Evolutionary conservation across 2,329 filamentous ascomycete species (phyloP).

Genomic region (Fusarium gaditjirri): DNA sequence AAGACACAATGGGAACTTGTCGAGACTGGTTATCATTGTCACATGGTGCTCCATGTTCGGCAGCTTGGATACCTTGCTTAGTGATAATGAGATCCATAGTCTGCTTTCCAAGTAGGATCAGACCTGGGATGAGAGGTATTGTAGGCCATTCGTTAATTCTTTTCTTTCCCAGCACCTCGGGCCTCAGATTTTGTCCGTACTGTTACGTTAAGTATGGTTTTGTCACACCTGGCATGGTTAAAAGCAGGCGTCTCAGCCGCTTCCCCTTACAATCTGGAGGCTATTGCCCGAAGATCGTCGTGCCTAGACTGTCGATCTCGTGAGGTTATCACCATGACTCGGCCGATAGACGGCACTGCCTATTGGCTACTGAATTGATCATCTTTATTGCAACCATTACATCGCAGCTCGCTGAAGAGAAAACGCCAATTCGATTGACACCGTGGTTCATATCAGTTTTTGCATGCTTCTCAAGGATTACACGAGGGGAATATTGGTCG

Average conservation of each 20-base stretch:
- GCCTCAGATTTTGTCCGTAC: background rate
- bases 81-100: background rate
- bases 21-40: background rate
- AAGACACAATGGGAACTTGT: background rate
- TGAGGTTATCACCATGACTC: constrained; percentile 31
- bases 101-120: background rate
- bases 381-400: background rate
- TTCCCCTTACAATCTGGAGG: constrained; percentile 7
- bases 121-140: background rate
- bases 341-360: constrained; percentile 2
- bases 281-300: constrained; percentile 3
- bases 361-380: background rate
- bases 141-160: background rate
- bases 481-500: background rate
- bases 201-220: background rate
- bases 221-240: background rate
- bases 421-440: background rate
- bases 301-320: constrained; percentile 17
- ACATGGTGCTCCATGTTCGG: background rate
- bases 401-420: background rate
- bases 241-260: background rate
- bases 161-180: background rate
- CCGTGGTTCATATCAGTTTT: background rate
- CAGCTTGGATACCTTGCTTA: background rate
- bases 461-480: background rate